Evolutionary conservation across 75 land plant species (phyloP), one percentile per base, ranked within the genome.

Genomic region (Pseudotsuga menziesii): DNA sequence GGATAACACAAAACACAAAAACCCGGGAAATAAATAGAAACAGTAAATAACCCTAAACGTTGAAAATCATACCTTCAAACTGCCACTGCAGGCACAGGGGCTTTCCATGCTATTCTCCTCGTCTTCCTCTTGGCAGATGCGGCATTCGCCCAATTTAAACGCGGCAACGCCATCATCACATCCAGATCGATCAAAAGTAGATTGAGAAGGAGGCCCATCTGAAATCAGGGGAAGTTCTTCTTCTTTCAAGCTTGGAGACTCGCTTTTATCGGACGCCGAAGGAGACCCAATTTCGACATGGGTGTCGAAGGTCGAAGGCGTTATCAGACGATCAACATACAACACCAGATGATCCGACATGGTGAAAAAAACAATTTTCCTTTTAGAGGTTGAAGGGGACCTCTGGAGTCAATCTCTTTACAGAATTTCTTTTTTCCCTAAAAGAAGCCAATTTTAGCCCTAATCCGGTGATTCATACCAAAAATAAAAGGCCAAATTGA

Each of bases 51-150:
- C 6, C 71, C 71, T 29, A 67, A 20, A 29, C 19, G 39, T 8
- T 8, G 48, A 67, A 67, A 29, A 17, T 3, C 22, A 15, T 78
- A 90, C 92, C 90, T 90, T 84, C 60, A 90, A 57, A 67, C 86
- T 90, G 14, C 92, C 92, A 72, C 80, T 83, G 77, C 92, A 90
- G 62, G 86, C 91, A 73, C 92, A 90, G 44, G 92, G 92, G n/a
- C 41, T 59, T 70, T 90, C 92, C 74, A 90, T 78, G 57, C 84
- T 88, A 25, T 66, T 48, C 15, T 84, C 57, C 19, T 80, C 73
- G n/a, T 87, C 91, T 78, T 87, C 88, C 60, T 90, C 91, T 39
- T 90, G 91, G 58, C 91, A 90, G 36, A 87, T 82, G 9, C 91
- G 79, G 77, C 91, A 90, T 36, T 90, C 89, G 3, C 66, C 83